Conservation (phyloP, 148 eudicot genomes). For the Suaeda aralocaspica region DNA sequence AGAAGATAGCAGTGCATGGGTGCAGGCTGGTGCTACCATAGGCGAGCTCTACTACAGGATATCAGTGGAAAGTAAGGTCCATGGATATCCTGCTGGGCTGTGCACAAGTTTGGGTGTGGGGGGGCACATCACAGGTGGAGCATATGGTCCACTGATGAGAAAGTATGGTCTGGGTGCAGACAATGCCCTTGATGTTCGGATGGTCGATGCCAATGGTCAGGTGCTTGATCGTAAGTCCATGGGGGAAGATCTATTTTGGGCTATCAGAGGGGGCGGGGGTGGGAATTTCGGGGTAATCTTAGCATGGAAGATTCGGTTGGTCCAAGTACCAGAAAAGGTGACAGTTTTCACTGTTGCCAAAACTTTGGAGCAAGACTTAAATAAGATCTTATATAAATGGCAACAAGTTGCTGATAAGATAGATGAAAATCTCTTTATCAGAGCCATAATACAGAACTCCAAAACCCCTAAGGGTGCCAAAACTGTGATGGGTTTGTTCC, state of each 20-base stretch:
- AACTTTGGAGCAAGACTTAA: conserved; percentile 33
- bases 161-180: conserved; percentile 51
- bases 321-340: conserved; percentile 38
- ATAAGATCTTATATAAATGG: conserved; percentile 28
- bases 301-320: conserved; percentile 47
- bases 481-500: conserved; percentile 33
- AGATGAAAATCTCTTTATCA: conserved; percentile 35
- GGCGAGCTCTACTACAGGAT: conserved; percentile 43
- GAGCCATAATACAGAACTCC: conserved; percentile 27
- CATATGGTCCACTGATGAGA: conserved; percentile 43
- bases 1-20: conserved; percentile 40
- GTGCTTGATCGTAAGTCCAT: conserved; percentile 37
- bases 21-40: conserved; percentile 44
- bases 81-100: conserved; percentile 34
- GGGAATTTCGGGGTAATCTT: conserved; percentile 43
- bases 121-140: conserved; percentile 39
- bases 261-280: conserved; percentile 40
- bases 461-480: conserved; percentile 32
- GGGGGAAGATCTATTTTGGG: conserved; percentile 60
- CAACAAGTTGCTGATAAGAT: conserved; percentile 29
- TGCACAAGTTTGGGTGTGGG: conserved; percentile 37
- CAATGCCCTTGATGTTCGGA: conserved; percentile 40
- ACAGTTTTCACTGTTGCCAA: conserved; percentile 32
- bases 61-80: conserved; percentile 31
- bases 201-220: conserved; percentile 38